A percentile compares a stretch with the other conserved stretches of the same genome.
These are phyloP conservation scores for Diaporthe sp. DNA, from an alignment of 2,329 filamentous ascomycete species.

Conservation along the genomic window DNA sequence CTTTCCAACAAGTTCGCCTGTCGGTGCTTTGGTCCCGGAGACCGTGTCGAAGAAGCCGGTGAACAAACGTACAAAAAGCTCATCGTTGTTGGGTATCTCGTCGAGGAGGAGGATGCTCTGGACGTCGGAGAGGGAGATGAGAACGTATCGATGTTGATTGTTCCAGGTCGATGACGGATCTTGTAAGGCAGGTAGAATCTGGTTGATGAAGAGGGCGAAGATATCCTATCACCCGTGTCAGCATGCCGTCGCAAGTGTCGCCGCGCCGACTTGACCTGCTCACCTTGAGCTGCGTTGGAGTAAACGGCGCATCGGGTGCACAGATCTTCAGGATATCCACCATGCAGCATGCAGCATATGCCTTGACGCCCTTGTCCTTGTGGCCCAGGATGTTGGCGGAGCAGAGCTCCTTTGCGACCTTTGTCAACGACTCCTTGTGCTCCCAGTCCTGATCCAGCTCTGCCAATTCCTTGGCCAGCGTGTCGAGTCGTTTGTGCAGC, in stretches of 20 bases:
- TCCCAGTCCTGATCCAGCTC: slow-evolving; percentile 90
- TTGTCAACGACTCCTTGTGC: slow-evolving; percentile 84
- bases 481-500: slow-evolving; percentile 84
- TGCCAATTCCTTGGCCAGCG: slow-evolving; percentile 84
- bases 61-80: slow-evolving; percentile 85
- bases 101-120: slow-evolving; percentile 95
- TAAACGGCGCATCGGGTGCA: slow-evolving; percentile 95
- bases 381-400: slow-evolving; percentile 87
- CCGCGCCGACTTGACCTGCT: slow-evolving; percentile 42
- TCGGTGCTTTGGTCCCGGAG: slow-evolving; percentile 80
- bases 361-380: slow-evolving; percentile 93
- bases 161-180: slow-evolving; percentile 93
- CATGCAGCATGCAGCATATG: slow-evolving; percentile 88
- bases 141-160: slow-evolving; percentile 90
- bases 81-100: slow-evolving; percentile 86
- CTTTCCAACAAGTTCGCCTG: slow-evolving; percentile 88
- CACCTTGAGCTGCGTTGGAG: slow-evolving; percentile 90
- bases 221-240: slow-evolving; percentile 75
- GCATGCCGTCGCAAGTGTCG: background rate
- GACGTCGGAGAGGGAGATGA: slow-evolving; percentile 89
- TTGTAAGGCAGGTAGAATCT: slow-evolving; percentile 86
- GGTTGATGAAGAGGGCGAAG: slow-evolving; percentile 88
- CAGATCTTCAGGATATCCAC: slow-evolving; percentile 94
- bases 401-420: slow-evolving; percentile 88
- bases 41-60: slow-evolving; percentile 93